Percentiles rank a stretch among this genome's conserved stretches.
phyloP scores from a whole-genome alignment of 805 yeast genomes.

The Metschnikowia proteae region DNA sequence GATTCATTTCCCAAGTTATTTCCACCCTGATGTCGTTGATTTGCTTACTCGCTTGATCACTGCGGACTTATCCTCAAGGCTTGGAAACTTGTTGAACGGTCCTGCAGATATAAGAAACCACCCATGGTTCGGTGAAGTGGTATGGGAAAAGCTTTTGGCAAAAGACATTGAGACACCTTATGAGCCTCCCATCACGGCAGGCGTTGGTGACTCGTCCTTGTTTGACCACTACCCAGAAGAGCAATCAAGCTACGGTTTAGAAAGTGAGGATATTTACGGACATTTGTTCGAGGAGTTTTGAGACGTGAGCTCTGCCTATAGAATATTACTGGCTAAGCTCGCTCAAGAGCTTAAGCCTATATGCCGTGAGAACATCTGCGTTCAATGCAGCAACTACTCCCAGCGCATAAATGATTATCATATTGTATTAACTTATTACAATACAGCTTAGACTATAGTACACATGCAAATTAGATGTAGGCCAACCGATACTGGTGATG shows the following conservation, averaged over 20 bases:
- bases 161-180: constrained; percentile 62
- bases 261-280: constrained; percentile 38
- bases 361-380: background rate
- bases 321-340: background rate
- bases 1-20: constrained; percentile 49
- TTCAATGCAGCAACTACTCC: background rate
- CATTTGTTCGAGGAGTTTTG: constrained; percentile 35
- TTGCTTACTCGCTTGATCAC: constrained; percentile 49
- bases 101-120: constrained; percentile 54
- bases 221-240: constrained; percentile 46
- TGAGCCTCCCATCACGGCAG: constrained; percentile 61
- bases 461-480: constrained; percentile 1
- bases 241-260: constrained; percentile 36
- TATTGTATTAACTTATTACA: constrained; percentile 1
- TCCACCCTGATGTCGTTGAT: constrained; percentile 53
- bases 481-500: background rate
- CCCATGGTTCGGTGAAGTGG: constrained; percentile 58
- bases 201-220: constrained; percentile 55
- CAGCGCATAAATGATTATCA: background rate
- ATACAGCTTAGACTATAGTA: constrained; percentile 4
- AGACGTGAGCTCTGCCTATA: background rate
- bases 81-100: constrained; percentile 57
- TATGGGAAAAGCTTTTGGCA: constrained; percentile 54
- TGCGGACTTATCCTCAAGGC: constrained; percentile 51
- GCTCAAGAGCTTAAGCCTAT: background rate